Base-by-base conservation (phyloP, 2,329 filamentous ascomycete genomes). In the Neofusicoccum cordaticola region DNA sequence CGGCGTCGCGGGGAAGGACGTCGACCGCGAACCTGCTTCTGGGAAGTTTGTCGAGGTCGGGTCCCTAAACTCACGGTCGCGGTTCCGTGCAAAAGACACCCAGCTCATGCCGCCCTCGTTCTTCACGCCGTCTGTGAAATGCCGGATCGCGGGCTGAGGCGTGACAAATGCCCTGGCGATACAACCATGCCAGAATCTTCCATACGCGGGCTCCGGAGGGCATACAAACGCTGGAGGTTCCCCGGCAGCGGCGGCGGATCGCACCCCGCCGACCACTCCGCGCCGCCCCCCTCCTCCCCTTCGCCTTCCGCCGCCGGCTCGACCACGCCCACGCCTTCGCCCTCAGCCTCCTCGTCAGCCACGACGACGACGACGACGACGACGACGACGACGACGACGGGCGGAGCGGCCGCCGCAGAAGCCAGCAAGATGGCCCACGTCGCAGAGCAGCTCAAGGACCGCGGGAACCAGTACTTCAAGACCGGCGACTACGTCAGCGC, bases 401-500 rank as follows among this genome's bases (percentile, higher is more conserved):
- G 47, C 27, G 15, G 41, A 19, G 27, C 48, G 34, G 22, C 61
- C 13, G 50, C 50, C 39, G 53, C 15, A 22, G 37, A 37, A 37
- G 39, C 61, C 48, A 35, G 11, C 41, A 35, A n/a, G 12, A 73
- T 73, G 71, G 69, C 76, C 1, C 72, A 77, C 62, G 64, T 72
- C 37, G 81, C 81, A 31, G 80, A 83, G 62, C 75, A 79, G 67
- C 75, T 83, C 34, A 83, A 83, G 68, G 77, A 77, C 63, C 74
- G 81, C 60, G 88, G 89, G 68, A 91, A 91, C 76, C 81, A 80
- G 60, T 84, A 83, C 72, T 94, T 90, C 77, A 83, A 86, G 67
- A 77, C 81, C 8, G 86, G 85, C 67, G 87, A 93, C 70, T 93
- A 84, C 72, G 75, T 79, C 4, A 82, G 79, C 27, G 91, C 91